Conservation (phyloP, 257 asterid species). For the Jacaranda mimosifolia region DNA sequence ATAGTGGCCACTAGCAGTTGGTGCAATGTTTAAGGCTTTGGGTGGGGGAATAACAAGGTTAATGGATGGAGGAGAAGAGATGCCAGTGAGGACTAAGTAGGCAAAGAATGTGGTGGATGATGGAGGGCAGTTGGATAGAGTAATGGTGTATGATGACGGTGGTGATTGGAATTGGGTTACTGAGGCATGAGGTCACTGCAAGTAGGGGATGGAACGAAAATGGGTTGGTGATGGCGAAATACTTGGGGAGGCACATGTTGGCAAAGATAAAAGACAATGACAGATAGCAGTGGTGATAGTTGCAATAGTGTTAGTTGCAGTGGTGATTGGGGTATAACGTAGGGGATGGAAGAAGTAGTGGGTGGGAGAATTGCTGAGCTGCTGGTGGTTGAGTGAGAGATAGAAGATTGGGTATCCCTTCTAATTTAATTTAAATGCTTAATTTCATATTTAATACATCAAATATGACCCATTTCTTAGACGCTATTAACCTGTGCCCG, state of each 20-base stretch:
- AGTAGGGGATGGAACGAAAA: too few species aligned
- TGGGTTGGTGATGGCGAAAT: too few species aligned
- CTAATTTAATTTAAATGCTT: neutral
- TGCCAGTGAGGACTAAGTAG: too few species aligned
- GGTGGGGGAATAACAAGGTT: too few species aligned
- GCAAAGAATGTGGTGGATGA: too few species aligned
- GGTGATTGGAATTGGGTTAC: too few species aligned
- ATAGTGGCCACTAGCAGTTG: too few species aligned
- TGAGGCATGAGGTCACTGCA: too few species aligned
- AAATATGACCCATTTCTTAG: neutral
- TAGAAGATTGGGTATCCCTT: neutral
- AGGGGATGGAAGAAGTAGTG: neutral
- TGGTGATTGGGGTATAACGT: neutral
- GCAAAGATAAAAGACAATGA: neutral
- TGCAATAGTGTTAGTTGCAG: neutral
- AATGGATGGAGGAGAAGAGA: too few species aligned
- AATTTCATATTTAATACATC: neutral
- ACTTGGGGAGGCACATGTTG: neutral
- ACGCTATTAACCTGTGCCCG: neutral
- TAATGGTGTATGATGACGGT: too few species aligned
- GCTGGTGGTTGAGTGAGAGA: neutral
- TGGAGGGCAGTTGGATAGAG: too few species aligned
- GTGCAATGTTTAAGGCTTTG: too few species aligned
- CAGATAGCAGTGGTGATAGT: neutral
- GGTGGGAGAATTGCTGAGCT: neutral